Percentiles rank a stretch among this genome's conserved stretches.
These are phyloP conservation scores for Beauveria caledonica DNA, from an alignment of 2,329 filamentous ascomycete species.

Conservation along the genomic window DNA sequence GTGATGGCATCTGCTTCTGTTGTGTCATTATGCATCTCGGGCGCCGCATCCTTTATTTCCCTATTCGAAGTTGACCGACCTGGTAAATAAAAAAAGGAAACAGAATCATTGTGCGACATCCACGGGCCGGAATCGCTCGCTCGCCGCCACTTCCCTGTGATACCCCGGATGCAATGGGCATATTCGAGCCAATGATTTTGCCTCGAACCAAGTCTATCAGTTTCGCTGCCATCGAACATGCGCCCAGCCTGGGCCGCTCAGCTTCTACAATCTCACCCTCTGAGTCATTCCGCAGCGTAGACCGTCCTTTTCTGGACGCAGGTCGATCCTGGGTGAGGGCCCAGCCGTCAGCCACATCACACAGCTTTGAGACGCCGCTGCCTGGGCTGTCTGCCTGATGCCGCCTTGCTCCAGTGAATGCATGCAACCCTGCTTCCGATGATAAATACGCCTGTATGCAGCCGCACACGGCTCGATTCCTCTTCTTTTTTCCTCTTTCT, in stretches of 20 bases:
- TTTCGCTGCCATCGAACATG: not conserved
- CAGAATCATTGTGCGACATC: not conserved
- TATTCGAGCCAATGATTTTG: not conserved
- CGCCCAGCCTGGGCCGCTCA: not conserved
- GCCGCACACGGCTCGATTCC: not conserved
- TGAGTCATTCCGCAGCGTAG: conserved; percentile 7
- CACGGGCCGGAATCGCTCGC: not conserved
- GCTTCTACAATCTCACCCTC: not conserved
- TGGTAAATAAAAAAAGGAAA: not conserved
- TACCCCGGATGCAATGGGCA: not conserved
- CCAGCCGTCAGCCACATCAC: conserved; percentile 8
- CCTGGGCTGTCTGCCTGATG: conserved; percentile 11
- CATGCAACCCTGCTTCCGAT: not conserved
- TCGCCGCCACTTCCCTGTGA: not conserved
- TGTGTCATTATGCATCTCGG: not conserved
- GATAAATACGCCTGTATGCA: conserved; percentile 9
- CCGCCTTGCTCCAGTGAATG: conserved; percentile 2
- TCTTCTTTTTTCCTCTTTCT: not conserved
- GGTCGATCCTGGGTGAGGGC: conserved; percentile 4
- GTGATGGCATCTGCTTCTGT: not conserved
- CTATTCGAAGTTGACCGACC: not conserved
- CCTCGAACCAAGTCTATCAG: not conserved
- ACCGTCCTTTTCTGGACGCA: not conserved
- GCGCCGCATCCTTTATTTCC: not conserved
- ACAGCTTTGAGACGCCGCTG: conserved; percentile 3